Evolutionary conservation across 352 stramenopile genomes (phyloP), one percentile per base, ranked within the genome.

Genomic region (Phytophthora quininea): DNA sequence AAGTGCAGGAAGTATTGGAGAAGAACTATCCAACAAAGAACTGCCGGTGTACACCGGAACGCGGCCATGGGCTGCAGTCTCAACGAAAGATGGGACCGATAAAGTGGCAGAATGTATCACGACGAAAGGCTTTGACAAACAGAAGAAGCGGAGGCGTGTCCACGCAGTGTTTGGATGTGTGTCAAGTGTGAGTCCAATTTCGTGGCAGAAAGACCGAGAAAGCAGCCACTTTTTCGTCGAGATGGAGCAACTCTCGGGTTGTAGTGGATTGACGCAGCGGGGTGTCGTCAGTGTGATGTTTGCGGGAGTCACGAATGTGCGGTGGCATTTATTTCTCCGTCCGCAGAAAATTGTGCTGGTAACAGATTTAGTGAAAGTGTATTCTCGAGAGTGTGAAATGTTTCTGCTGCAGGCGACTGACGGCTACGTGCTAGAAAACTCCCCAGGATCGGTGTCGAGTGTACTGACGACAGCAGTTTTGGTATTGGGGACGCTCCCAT

Each of bases 161-260:
- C 63, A 89, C 24, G 66, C 62, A 0, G 78, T 86, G 1, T 83
- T 82, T 53, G 86, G 86, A 7, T 67, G 73, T 6, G 70, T 93
- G 40, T 55, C 59, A 12, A 75, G 67, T 29, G 69, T 93, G 30
- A 92, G 83, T 58, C 82, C 86, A 0, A 76, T 92, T 27, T 76
- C 84, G 4, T 65, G 69, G 12, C 79, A 88, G 58, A 64, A 77
- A 14, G 67, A 82, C 40, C 30, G 38, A 10, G 55, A 46, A 0
- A 81, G 54, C 29, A 78, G 72, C 24, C 82, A 93, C 58, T 93
- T 85, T 38, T 91, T 93, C 51, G 67, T 85, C 2, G 83, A 93
- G 54, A 69, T 93, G 11, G 83, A 90, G 31, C 24, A 62, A 45
- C 45, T 50, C 7, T 43, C 46, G 8, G 58, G n/a, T 8, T 50